phyloP scores from a whole-genome alignment of 2,329 filamentous ascomycete genomes.

The Xylaria sp. region DNA sequence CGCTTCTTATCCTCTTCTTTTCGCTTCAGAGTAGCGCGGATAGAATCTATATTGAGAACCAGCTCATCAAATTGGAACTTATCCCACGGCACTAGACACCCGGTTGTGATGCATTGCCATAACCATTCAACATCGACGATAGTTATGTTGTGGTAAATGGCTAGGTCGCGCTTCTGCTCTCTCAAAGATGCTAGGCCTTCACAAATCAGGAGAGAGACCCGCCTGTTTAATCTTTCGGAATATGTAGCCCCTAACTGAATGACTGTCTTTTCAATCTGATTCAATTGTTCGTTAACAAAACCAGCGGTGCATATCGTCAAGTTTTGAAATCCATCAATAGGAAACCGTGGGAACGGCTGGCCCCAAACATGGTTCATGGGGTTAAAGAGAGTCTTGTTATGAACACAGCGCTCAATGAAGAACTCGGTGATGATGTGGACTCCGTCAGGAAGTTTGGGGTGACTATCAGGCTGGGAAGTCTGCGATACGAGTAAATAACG shows the following conservation, averaged over 20 bases:
- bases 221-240: constrained; percentile 74
- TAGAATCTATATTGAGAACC: constrained; percentile 20
- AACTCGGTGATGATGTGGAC: constrained; percentile 78
- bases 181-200: constrained; percentile 61
- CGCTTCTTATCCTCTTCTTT: constrained; percentile 28
- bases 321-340: constrained; percentile 70
- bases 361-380: constrained; percentile 75
- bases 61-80: constrained; percentile 56
- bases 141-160: constrained; percentile 75
- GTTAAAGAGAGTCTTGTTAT: constrained; percentile 72
- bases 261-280: constrained; percentile 81
- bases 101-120: constrained; percentile 75
- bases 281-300: constrained; percentile 81
- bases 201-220: constrained; percentile 80
- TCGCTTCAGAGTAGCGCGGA: constrained; percentile 19
- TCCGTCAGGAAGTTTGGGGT: constrained; percentile 48
- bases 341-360: constrained; percentile 74
- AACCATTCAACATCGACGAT: constrained; percentile 86
- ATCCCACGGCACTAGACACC: constrained; percentile 52
- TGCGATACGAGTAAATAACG: constrained; percentile 63
- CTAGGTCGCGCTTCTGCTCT: constrained; percentile 79
- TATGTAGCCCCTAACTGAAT: constrained; percentile 80
- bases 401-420: constrained; percentile 89
- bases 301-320: constrained; percentile 80
- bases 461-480: constrained; percentile 51